These are phyloP conservation scores for Nematodospora anomalae DNA, from an alignment of 1,139 yeast species.

Conservation along the genomic window DNA sequence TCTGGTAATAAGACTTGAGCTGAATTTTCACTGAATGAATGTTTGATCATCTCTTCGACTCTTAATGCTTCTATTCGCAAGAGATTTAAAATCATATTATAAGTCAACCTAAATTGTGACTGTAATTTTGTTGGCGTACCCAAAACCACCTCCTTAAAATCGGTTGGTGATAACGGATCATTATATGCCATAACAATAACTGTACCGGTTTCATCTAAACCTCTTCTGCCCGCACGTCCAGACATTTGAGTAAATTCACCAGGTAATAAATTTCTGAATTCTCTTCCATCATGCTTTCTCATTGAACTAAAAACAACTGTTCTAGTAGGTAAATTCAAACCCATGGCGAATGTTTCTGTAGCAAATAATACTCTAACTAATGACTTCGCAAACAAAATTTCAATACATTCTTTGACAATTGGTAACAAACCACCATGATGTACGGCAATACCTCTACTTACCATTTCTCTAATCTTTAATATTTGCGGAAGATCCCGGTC, in stretches of 20 bases:
- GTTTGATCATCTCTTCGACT: constrained; percentile 96
- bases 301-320: constrained; percentile 88
- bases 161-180: constrained; percentile 60
- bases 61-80: constrained; percentile 89
- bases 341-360: constrained; percentile 98
- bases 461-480: constrained; percentile 71
- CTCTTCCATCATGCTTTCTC: constrained; percentile 87
- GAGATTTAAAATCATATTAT: constrained; percentile 90
- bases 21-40: constrained; percentile 90
- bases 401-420: constrained; percentile 92
- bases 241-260: constrained; percentile 99
- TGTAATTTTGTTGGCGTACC: constrained; percentile 88
- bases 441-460: constrained; percentile 90
- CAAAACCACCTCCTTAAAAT: constrained; percentile 75
- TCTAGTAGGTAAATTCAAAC: constrained; percentile 93
- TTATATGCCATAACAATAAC: constrained; percentile 91
- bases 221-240: constrained; percentile 98
- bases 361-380: constrained; percentile 91
- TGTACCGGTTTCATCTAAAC: constrained; percentile 89
- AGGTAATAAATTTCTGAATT: constrained; percentile 77
- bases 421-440: constrained; percentile 98
- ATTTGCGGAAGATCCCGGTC: constrained; percentile 95
- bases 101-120: constrained; percentile 91
- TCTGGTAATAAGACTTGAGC: constrained; percentile 86
- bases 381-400: constrained; percentile 82